A percentile compares a stretch with the other conserved stretches of the same genome.
Evolutionary conservation across 768 basidiomycete genomes (phyloP).

Genomic region (Trametes coccinea): DNA sequence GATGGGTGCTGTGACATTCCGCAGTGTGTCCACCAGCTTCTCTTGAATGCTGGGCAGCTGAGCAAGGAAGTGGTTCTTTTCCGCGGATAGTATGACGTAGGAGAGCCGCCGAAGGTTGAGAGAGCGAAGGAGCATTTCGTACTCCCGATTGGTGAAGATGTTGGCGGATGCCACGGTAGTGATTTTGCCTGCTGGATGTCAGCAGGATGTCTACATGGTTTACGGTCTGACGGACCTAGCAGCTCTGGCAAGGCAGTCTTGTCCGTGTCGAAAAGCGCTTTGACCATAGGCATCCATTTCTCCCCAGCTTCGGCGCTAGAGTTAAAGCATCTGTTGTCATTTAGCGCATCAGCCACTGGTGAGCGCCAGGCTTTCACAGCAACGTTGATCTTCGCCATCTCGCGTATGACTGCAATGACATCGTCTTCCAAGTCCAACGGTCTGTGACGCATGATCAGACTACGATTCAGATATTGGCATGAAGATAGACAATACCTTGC

Average conservation of each 20-base stretch:
- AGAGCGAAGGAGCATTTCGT: constrained; percentile 86
- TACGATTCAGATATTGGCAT: not conserved
- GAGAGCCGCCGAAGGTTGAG: constrained; percentile 86
- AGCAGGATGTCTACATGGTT: constrained; percentile 4
- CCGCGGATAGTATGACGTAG: constrained; percentile 81
- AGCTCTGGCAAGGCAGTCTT: constrained; percentile 85
- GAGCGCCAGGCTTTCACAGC: constrained; percentile 84
- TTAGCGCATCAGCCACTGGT: constrained; percentile 77
- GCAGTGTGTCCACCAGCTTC: constrained; percentile 90
- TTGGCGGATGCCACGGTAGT: constrained; percentile 88
- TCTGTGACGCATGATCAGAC: constrained; percentile 37
- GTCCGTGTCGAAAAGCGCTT: constrained; percentile 80
- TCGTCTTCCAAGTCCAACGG: constrained; percentile 77
- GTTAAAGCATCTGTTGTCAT: constrained; percentile 87
- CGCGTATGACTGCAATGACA: constrained; percentile 67
- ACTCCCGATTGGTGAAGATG: constrained; percentile 94
- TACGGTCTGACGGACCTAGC: constrained; percentile 52
- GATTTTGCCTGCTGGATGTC: constrained; percentile 57
- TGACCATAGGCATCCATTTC: constrained; percentile 79
- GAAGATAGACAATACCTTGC: constrained; percentile 51
- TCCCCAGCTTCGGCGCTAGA: constrained; percentile 54
- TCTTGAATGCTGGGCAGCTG: constrained; percentile 95
- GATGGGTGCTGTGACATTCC: constrained; percentile 73
- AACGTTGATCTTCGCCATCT: constrained; percentile 76
- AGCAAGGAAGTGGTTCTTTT: constrained; percentile 87